Conservation (phyloP, 352 stramenopile genomes). For the Pythium sukuiense region DNA sequence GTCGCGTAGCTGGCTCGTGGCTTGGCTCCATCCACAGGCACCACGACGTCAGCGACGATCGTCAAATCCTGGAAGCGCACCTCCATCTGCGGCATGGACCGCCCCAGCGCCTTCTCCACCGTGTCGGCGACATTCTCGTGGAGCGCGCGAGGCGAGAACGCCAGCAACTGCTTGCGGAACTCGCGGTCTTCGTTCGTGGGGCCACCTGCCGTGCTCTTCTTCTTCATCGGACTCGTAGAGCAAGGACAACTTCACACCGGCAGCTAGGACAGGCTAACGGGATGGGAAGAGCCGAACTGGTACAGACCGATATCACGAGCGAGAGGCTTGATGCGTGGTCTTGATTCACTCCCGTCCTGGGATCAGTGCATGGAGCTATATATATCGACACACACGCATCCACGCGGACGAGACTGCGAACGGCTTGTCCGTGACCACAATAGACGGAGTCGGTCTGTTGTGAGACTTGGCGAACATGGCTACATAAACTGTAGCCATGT, state of each 20-base stretch:
- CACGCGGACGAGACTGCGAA: background rate
- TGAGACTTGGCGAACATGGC: background rate
- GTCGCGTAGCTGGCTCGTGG: slow-evolving; percentile 17
- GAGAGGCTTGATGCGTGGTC: background rate
- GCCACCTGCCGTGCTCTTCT: background rate
- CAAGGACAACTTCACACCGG: background rate
- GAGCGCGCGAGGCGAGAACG: slow-evolving; percentile 30
- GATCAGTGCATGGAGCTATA: background rate
- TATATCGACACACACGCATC: background rate
- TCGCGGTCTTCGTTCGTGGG: slow-evolving; percentile 8
- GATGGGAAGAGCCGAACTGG: slow-evolving; percentile 7
- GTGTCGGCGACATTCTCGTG: slow-evolving; percentile 37
- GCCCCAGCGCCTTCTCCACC: slow-evolving; percentile 42
- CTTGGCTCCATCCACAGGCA: background rate
- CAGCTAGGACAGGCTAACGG: too few relatives aligned
- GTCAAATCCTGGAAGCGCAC: slow-evolving; percentile 49
- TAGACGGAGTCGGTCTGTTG: too few relatives aligned
- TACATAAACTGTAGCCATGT: background rate
- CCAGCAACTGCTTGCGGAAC: slow-evolving; percentile 11
- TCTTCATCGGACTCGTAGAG: background rate
- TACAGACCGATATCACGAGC: background rate
- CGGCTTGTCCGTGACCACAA: too few relatives aligned
- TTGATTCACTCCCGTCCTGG: background rate
- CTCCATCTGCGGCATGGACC: slow-evolving; percentile 50
- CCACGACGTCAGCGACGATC: slow-evolving; percentile 24